Conservation (phyloP, 768 basidiomycete species). For the Wakefieldia striispora region DNA sequence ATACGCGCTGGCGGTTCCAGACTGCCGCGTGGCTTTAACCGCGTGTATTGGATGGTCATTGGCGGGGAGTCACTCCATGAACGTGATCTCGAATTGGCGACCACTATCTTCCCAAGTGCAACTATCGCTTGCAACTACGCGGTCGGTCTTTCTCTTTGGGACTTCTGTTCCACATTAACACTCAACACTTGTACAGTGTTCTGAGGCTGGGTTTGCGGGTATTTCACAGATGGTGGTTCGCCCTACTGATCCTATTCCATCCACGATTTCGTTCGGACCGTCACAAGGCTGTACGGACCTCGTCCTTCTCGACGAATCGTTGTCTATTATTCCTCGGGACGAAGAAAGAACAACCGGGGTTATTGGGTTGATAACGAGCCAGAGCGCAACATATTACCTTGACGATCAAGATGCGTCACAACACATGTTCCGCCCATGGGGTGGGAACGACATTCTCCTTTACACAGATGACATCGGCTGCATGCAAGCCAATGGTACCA, state of each 20-base stretch:
- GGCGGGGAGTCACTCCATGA: slow-evolving; percentile 28
- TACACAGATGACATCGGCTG: slow-evolving; percentile 30
- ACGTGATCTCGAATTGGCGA: slow-evolving; percentile 27
- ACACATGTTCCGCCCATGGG: slow-evolving; percentile 32
- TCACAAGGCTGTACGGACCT: slow-evolving; percentile 31
- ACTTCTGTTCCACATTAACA: not conserved
- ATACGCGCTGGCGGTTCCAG: slow-evolving; percentile 16
- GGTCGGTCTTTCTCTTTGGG: slow-evolving; percentile 9
- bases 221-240: slow-evolving; percentile 30
- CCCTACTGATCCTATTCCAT: slow-evolving; percentile 25
- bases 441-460: slow-evolving; percentile 22
- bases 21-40: slow-evolving; percentile 21
- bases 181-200: slow-evolving; percentile 19
- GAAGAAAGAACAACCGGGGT: slow-evolving; percentile 25
- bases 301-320: slow-evolving; percentile 24
- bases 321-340: slow-evolving; percentile 20
- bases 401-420: slow-evolving; percentile 24
- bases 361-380: slow-evolving; percentile 25
- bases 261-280: slow-evolving; percentile 26
- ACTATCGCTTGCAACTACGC: slow-evolving; percentile 32
- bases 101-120: slow-evolving; percentile 20
- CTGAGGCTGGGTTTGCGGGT: slow-evolving; percentile 30
- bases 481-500: slow-evolving; percentile 27
- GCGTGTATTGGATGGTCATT: slow-evolving; percentile 35
- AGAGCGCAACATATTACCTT: slow-evolving; percentile 28